Evolutionary conservation across 1,284 basidiomycete genomes (phyloP).

Genomic region (Austroboletus niveus): DNA sequence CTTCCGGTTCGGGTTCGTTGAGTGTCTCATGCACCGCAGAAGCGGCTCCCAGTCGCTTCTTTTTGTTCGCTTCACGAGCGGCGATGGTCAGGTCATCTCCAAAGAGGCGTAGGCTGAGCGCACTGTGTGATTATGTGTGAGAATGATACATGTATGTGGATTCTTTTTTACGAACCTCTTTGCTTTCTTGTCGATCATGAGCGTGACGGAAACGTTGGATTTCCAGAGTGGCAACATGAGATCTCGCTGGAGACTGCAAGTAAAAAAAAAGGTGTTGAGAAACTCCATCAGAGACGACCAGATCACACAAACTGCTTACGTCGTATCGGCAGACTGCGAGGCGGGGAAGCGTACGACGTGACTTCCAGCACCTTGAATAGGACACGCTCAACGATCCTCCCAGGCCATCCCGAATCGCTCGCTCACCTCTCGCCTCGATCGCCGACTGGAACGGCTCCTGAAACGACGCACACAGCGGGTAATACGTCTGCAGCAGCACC

Average conservation of each 20-base stretch:
- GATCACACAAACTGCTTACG: constrained; percentile 38
- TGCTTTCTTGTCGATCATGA: constrained; percentile 94
- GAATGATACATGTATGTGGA: too few species aligned
- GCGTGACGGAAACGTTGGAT: constrained; percentile 77
- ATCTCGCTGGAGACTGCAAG: constrained; percentile 64
- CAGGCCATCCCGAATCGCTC: background rate
- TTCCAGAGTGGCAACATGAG: constrained; percentile 89
- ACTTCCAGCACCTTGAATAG: constrained; percentile 58
- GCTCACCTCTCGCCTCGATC: constrained; percentile 51
- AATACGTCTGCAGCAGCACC: constrained; percentile 71
- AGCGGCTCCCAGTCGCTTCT: constrained; percentile 20
- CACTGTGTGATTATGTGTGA: constrained; percentile 39
- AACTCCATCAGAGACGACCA: background rate
- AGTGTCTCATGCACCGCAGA: background rate
- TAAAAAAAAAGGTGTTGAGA: background rate
- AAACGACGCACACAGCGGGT: constrained; percentile 72
- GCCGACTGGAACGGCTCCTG: constrained; percentile 51
- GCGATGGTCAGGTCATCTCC: constrained; percentile 68
- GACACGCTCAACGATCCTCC: too few species aligned
- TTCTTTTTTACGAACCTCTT: constrained; percentile 61
- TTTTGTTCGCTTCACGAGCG: constrained; percentile 39
- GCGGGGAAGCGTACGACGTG: constrained; percentile 70
- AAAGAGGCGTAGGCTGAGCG: constrained; percentile 78
- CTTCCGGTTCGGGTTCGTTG: constrained; percentile 1
- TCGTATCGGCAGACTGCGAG: constrained; percentile 49